phyloP scores from a whole-genome alignment of 805 yeast species.

The Myxozyma mucilagina region DNA sequence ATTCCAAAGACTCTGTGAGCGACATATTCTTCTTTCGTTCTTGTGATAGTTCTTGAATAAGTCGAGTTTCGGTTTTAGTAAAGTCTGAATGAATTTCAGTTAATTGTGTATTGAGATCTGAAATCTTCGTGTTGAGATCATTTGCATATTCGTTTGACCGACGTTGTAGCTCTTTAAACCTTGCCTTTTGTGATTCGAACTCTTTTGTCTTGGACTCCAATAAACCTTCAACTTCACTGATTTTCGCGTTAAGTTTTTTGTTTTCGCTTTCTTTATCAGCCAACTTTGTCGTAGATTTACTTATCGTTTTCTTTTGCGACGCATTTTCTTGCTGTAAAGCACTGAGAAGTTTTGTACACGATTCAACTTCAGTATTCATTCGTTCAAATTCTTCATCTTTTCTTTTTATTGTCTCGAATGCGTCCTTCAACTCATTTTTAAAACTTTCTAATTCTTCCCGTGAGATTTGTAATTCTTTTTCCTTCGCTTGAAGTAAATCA shows the following conservation, averaged over 20 bases:
- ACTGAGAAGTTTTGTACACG: constrained; percentile 11
- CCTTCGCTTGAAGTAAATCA: constrained; percentile 46
- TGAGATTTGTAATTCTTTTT: constrained; percentile 44
- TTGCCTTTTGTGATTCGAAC: not conserved
- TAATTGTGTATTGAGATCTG: constrained; percentile 5
- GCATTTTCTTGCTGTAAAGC: constrained; percentile 22
- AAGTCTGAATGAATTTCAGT: not conserved
- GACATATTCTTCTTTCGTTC: not conserved
- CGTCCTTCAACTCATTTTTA: not conserved
- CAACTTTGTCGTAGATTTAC: constrained; percentile 4
- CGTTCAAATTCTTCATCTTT: constrained; percentile 12
- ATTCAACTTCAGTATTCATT: constrained; percentile 20
- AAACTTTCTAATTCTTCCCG: constrained; percentile 13
- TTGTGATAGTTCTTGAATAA: not conserved
- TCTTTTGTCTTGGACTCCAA: constrained; percentile 1
- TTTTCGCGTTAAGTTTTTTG: not conserved
- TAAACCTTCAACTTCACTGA: not conserved
- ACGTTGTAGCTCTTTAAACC: not conserved
- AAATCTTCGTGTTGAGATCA: constrained; percentile 1
- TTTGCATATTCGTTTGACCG: not conserved
- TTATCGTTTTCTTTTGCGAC: constrained; percentile 12
- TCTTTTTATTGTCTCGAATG: not conserved
- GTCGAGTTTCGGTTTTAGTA: not conserved
- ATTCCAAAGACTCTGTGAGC: not conserved
- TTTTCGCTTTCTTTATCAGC: constrained; percentile 6